Evolutionary conservation across 352 stramenopile genomes (phyloP).

Genomic region (Globisporangium parvum): DNA sequence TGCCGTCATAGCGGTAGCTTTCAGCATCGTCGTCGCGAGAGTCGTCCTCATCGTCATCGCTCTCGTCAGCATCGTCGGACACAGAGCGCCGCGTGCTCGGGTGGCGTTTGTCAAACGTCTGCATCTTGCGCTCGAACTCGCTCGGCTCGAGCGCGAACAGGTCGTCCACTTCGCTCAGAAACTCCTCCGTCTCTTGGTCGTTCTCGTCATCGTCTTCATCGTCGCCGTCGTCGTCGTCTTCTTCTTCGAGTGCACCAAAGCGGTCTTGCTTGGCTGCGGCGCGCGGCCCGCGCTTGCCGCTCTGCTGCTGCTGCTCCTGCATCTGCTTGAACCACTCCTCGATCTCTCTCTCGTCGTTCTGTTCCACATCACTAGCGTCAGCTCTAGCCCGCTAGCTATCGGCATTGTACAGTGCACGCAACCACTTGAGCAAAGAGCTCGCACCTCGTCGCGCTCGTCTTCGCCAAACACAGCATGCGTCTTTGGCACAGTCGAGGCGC

Average conservation of each 20-base stretch:
- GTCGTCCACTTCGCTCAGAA: conserved; percentile 67
- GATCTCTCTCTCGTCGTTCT: conserved; percentile 39
- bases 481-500: conserved; percentile 6
- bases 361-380: background rate
- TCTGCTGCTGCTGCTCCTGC: conserved; percentile 21
- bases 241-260: conserved; percentile 20
- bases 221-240: conserved; percentile 15
- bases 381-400: background rate
- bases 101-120: conserved; percentile 36
- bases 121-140: conserved; percentile 62
- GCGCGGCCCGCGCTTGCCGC: conserved; percentile 15
- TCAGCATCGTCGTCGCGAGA: conserved; percentile 9
- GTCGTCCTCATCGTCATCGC: conserved; percentile 8
- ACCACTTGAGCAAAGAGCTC: background rate
- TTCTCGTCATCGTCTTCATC: conserved; percentile 21
- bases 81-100: conserved; percentile 15
- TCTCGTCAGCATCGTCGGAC: background rate
- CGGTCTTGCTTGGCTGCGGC: conserved; percentile 26
- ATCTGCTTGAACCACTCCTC: conserved; percentile 41
- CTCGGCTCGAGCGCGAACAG: conserved; percentile 50
- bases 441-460: conserved; percentile 19
- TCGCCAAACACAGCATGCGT: conserved; percentile 25
- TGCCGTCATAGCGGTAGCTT: conserved; percentile 21
- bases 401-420: background rate
- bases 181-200: conserved; percentile 57